Base-by-base conservation (phyloP, 179 eudicot species). In the Carnegiea gigantea region DNA sequence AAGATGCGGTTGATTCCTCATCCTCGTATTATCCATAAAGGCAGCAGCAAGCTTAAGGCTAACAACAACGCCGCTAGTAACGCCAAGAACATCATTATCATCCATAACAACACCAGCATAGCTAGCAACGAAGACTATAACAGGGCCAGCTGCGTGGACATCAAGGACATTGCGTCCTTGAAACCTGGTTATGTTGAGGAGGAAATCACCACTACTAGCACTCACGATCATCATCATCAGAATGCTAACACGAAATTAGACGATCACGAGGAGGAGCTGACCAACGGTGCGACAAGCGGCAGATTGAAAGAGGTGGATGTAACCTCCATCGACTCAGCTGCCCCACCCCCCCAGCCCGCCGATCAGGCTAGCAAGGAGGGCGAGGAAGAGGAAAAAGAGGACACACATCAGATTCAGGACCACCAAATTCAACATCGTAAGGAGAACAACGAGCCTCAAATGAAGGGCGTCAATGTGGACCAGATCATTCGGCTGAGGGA, bases 41-140 rank as follows among this genome's bases (percentile, higher is more conserved):
- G 73, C 5, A 71, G 54, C 2, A 82, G 72, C 73, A 83, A 40
- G 44, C 44, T 40, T 40, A 40, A 75, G 81, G 81, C 74, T 36
- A 77, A 76, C 6, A 70, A 70, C 11, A 70, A 17, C 46, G 14
- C 4, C 73, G 40, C 81, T 36, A 36, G 11, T 14, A 70, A 70
- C 4, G 73, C 73, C 43, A 86, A 86, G 82, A 87, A 86, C 57
- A 88, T 88, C 10, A 86, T 88, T 36, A 86, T 88, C 40, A 83
- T 88, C 60, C 91, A 88, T 76, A 86, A 88, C 75, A 88, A 88
- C 64, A 86, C 91, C 15, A 88, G 91, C 77, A 86, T 88, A 36
- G 72, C 86, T 5, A 87, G 86, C 70, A 86, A 85, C 60, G 89
- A 88, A 21, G 89, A 88, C 49, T 89, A 86, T 54, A 86, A 79